Base-by-base conservation (phyloP, 495 filamentous ascomycete genomes). In the Amorphotheca resinae region DNA sequence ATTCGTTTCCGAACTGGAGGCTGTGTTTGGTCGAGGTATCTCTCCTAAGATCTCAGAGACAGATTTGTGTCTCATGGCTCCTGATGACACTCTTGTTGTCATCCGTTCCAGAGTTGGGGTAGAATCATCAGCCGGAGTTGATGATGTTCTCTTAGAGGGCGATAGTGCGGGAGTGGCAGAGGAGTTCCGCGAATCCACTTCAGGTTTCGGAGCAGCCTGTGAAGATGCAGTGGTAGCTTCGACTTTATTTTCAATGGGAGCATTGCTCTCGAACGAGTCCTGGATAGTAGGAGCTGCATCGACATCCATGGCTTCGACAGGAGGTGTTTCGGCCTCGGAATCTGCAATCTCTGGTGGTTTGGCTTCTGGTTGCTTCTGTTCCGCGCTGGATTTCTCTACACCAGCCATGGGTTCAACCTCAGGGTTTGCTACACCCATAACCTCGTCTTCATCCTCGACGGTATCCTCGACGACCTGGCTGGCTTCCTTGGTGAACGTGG, bases 1-100 rank as follows among this genome's bases (percentile, higher is more conserved):
- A 55, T 22, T 38, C 22, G 43, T 43, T 0, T 49, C 47, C 21
- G 50, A 28, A 4, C 23, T 31, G 14, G 60, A 39, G 9, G 56
- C 43, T 8, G 45, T 41, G 4, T 60, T 56, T 7, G 63, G 54
- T 44, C 69, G 72, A 3, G 74, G 73, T 9, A 66, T 68, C 55
- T 82, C 79, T 16, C 77, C 74, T 8, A 85, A 60, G 18, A 84
- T 82, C 49, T 86, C 81, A 11, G 79, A 77, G 9, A 84, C 78
- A 18, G 78, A 80, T 52, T 82, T 86, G 38, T 83, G 78, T 22
- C 72, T 68, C 51, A 82, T 74, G 14, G 77, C 75, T 36, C 77
- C 77, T 15, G 77, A 82, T 21, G 70, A 79, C 40, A 77, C 73
- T 53, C 72, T 64, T 23, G 72, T 84, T 21, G 67, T 80, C 71